Evolutionary conservation across 2,329 filamentous ascomycete genomes (phyloP).

Genomic region (Ploettnerulaceae sp.): DNA sequence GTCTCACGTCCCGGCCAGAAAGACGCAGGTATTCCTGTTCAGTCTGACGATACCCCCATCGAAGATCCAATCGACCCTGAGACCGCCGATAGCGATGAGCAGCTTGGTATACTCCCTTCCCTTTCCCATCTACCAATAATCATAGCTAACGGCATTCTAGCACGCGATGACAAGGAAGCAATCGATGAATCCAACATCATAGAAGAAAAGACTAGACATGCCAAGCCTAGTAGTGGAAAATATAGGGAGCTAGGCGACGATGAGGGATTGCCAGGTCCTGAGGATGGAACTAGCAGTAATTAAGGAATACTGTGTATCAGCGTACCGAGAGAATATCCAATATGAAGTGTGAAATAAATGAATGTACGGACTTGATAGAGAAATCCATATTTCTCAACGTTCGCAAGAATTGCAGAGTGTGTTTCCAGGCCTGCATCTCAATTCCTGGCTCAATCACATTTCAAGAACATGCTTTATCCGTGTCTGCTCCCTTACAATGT

Average conservation of each 20-base stretch:
- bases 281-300: slow-evolving; percentile 18
- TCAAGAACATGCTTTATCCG: too few relatives aligned
- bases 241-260: slow-evolving; percentile 31
- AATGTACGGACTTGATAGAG: too few relatives aligned
- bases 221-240: slow-evolving; percentile 25
- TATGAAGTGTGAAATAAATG: not conserved
- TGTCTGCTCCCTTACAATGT: too few relatives aligned
- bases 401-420: too few relatives aligned
- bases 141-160: slow-evolving; percentile 16
- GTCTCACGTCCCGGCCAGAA: slow-evolving; percentile 34
- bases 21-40: slow-evolving; percentile 31
- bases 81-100: slow-evolving; percentile 35
- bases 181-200: slow-evolving; percentile 34
- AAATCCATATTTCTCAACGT: too few relatives aligned
- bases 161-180: slow-evolving; percentile 33
- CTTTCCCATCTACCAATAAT: not conserved
- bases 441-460: too few relatives aligned
- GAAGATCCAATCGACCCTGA: slow-evolving; percentile 33
- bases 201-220: slow-evolving; percentile 28
- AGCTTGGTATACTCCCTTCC: slow-evolving; percentile 31
- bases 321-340: not conserved
- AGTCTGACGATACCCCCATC: slow-evolving; percentile 33
- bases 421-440: too few relatives aligned
- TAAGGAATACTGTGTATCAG: too few relatives aligned
- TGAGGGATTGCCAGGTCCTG: slow-evolving; percentile 24